phyloP scores from a whole-genome alignment of 2,329 filamentous ascomycete genomes.

The Orbilia ellipsospora region DNA sequence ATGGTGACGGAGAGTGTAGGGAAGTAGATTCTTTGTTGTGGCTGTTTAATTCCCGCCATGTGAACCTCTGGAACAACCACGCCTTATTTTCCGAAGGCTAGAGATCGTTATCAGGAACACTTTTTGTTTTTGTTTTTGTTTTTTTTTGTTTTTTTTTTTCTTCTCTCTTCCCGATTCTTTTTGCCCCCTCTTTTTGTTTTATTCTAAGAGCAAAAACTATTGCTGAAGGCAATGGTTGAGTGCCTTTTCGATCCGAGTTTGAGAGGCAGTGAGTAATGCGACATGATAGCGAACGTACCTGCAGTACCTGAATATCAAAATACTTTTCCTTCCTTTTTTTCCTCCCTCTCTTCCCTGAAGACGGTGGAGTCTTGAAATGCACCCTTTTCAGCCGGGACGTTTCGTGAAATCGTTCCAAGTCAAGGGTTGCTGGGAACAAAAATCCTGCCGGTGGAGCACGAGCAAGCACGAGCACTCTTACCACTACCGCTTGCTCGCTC shows the following conservation, averaged over 20 bases:
- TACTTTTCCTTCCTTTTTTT: neutral
- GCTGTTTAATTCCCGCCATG: slow-evolving; percentile 42
- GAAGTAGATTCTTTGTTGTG: slow-evolving; percentile 51
- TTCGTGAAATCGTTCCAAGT: slow-evolving; percentile 51
- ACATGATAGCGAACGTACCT: slow-evolving; percentile 24
- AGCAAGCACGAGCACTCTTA: neutral
- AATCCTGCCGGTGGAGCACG: slow-evolving; percentile 40
- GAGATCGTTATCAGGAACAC: slow-evolving; percentile 26
- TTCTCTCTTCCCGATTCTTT: neutral
- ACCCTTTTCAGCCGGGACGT: slow-evolving; percentile 52
- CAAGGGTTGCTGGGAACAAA: slow-evolving; percentile 52
- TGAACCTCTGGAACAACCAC: slow-evolving; percentile 36
- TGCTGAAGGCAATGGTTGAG: slow-evolving; percentile 18
- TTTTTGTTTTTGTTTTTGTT: slow-evolving; percentile 33
- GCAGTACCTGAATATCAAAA: slow-evolving; percentile 54
- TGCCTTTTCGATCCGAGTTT: neutral
- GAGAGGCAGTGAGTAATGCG: slow-evolving; percentile 13
- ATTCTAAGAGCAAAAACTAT: neutral
- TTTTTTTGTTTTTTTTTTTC: slow-evolving; percentile 24
- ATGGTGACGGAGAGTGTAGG: slow-evolving; percentile 44
- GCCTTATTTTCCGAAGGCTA: slow-evolving; percentile 47
- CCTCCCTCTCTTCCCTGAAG: too few relatives aligned
- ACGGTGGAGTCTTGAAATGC: slow-evolving; percentile 46
- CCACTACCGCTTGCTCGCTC: neutral
- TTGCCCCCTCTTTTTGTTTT: neutral